Percentiles rank a stretch among this genome's conserved stretches.
These are phyloP conservation scores for Fusarium sp. DNA, from an alignment of 2,329 filamentous ascomycete species.

Conservation along the genomic window DNA sequence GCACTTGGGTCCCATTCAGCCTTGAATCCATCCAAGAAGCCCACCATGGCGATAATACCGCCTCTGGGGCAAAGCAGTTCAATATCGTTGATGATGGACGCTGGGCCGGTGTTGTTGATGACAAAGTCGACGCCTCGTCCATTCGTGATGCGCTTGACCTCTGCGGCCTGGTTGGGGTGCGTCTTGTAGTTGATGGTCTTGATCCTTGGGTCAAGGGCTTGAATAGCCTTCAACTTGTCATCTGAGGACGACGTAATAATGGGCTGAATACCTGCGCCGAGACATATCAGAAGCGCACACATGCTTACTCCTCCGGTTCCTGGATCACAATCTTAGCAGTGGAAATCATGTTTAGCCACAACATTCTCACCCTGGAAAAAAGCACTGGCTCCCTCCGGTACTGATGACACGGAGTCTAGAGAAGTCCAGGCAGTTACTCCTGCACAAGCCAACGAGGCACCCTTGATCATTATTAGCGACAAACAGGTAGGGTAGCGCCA, in stretches of 20 bases:
- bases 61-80: conserved; percentile 1
- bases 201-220: conserved; percentile 36
- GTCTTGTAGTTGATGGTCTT: conserved; percentile 47
- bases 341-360: too few species aligned
- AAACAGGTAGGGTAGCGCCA: not conserved
- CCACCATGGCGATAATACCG: not conserved
- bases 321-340: too few species aligned
- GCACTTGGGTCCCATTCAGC: not conserved
- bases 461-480: not conserved
- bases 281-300: conserved; percentile 44
- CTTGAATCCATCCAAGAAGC: not conserved
- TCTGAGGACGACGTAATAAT: conserved; percentile 52
- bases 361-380: not conserved
- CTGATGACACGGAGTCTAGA: not conserved
- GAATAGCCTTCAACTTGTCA: conserved; percentile 43
- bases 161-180: conserved; percentile 24
- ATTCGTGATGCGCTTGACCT: conserved; percentile 38
- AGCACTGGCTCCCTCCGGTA: not conserved
- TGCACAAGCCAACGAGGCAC: not conserved
- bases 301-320: conserved; percentile 50
- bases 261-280: conserved; percentile 43
- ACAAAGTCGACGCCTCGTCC: conserved; percentile 48
- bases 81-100: conserved; percentile 41
- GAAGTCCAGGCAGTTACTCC: not conserved
- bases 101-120: conserved; percentile 47